Conservation (phyloP, 257 asterid genomes). For the Euphrasia confusa region DNA sequence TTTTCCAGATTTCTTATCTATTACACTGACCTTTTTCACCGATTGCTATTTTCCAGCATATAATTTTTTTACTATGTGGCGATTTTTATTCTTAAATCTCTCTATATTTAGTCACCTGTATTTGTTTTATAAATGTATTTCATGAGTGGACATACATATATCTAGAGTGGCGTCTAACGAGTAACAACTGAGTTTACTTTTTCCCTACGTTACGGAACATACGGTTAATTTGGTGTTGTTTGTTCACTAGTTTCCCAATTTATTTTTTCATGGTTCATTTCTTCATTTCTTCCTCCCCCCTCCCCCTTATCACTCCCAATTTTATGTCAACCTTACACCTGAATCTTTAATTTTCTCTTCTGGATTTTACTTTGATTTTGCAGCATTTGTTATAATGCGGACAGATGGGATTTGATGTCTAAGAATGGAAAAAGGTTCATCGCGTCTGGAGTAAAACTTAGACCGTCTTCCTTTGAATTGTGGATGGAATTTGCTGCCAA, state of each 20-base stretch:
- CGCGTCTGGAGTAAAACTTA: constrained; percentile 59
- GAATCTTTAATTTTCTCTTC: constrained; percentile 20
- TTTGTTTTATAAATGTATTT: constrained; percentile 15
- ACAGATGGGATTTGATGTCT: constrained; percentile 65
- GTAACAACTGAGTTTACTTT: not conserved
- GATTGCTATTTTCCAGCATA: not conserved
- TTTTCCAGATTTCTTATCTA: not conserved
- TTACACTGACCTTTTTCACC: not conserved
- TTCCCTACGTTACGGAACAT: not conserved
- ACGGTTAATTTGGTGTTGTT: constrained; percentile 1
- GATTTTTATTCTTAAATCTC: not conserved
- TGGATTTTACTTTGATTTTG: constrained; percentile 25
- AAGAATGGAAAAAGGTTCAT: constrained; percentile 68
- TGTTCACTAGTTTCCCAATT: constrained; percentile 10
- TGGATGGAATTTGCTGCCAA: constrained; percentile 93
- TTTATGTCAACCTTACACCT: constrained; percentile 17
- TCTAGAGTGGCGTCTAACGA: constrained; percentile 8
- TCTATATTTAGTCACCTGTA: constrained; percentile 1
- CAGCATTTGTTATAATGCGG: constrained; percentile 67
- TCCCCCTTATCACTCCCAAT: not conserved
- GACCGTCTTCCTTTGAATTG: constrained; percentile 58
- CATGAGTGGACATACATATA: constrained; percentile 14
- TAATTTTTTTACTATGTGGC: not conserved
- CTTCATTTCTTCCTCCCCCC: not conserved
- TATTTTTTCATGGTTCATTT: not conserved